A percentile compares a stretch with the other conserved stretches of the same genome.
These are phyloP conservation scores for Zasmidium angulare DNA, from an alignment of 2,329 filamentous ascomycete species.

Conservation along the genomic window DNA sequence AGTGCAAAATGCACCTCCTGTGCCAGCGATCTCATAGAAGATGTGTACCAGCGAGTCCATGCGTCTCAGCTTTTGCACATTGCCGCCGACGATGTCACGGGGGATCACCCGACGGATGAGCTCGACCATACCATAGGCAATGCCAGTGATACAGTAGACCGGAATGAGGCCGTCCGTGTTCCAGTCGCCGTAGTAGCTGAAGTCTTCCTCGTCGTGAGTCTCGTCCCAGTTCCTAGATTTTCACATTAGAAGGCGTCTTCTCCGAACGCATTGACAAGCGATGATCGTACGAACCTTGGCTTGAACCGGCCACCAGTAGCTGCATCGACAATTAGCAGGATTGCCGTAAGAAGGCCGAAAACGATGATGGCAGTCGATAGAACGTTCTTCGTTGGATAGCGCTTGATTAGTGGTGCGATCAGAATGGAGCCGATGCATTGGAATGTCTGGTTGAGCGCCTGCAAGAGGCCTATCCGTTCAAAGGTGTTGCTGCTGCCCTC, in stretches of 20 bases:
- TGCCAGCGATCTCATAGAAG: conserved; percentile 12
- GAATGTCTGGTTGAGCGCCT: conserved; percentile 7
- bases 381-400: conserved; percentile 10
- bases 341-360: conserved; percentile 9
- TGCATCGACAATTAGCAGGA: conserved; percentile 11
- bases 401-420: conserved; percentile 6
- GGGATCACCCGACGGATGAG: conserved; percentile 10
- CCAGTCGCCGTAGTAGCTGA: conserved; percentile 12
- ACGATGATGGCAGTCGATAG: conserved; percentile 6
- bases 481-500: neutral
- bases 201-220: conserved; percentile 3
- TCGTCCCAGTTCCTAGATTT: neutral
- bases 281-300: conserved; percentile 1
- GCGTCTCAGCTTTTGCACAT: conserved; percentile 7
- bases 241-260: too few relatives aligned
- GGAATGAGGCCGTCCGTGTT: conserved; percentile 9
- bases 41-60: conserved; percentile 11
- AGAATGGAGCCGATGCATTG: conserved; percentile 8
- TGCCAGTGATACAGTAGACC: conserved; percentile 9
- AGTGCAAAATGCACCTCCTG: conserved; percentile 8
- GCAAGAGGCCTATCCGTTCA: conserved; percentile 7
- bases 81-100: conserved; percentile 10
- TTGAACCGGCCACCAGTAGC: conserved; percentile 6
- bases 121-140: conserved; percentile 13
- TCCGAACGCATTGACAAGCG: neutral